These are phyloP conservation scores for Lasiosphaeriaceae sp. DNA, from an alignment of 495 filamentous ascomycete genomes.

Conservation along the genomic window DNA sequence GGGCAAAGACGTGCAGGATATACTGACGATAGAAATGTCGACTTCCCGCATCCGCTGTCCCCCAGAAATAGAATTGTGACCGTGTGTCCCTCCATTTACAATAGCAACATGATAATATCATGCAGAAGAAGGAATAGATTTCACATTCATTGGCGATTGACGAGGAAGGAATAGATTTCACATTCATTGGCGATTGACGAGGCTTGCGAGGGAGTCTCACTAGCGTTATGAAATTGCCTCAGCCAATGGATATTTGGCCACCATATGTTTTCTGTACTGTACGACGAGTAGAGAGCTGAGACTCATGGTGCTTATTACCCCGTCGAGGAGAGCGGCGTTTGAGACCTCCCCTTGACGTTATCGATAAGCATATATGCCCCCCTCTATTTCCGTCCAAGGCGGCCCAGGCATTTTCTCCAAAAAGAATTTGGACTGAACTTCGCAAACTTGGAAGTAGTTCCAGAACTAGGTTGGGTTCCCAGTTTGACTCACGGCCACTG, in stretches of 20 bases:
- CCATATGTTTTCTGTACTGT: too few relatives aligned
- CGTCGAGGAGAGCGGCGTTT: too few relatives aligned
- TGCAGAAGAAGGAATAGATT: background rate
- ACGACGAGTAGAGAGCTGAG: too few relatives aligned
- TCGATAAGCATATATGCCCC: background rate
- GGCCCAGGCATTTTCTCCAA: background rate
- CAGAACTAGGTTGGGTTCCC: too few relatives aligned
- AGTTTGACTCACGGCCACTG: background rate
- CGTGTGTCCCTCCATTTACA: constrained; percentile 41
- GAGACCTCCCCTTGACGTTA: background rate
- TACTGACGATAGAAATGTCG: constrained; percentile 80
- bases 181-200: background rate
- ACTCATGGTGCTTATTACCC: too few relatives aligned
- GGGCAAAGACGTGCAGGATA: too few relatives aligned
- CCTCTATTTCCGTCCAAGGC: background rate
- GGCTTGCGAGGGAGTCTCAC: too few relatives aligned
- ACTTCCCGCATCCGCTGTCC: constrained; percentile 77
- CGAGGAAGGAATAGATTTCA: background rate
- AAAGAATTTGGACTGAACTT: too few relatives aligned
- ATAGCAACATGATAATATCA: background rate
- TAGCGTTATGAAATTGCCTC: too few relatives aligned
- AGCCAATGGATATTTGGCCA: too few relatives aligned
- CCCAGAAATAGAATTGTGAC: constrained; percentile 76
- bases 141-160: background rate
- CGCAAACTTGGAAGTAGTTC: too few relatives aligned